phyloP scores from a whole-genome alignment of 139 green algal species.

The Dunaliella sp. region DNA sequence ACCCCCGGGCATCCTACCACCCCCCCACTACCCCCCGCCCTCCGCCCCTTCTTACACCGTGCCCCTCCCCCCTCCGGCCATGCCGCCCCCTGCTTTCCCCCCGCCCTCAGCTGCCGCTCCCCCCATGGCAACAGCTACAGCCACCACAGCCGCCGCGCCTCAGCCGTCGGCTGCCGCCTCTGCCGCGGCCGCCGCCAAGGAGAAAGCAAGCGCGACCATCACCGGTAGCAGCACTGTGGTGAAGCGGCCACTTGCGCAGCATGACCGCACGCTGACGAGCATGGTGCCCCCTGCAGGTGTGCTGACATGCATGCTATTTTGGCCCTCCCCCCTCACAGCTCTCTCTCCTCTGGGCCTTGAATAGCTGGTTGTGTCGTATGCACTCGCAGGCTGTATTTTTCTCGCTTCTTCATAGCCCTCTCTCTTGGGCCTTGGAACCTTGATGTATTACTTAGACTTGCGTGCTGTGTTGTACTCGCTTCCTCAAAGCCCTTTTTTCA shows the following conservation, averaged over 20 bases:
- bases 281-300: slow-evolving; percentile 78
- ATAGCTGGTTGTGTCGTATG: too few relatives aligned
- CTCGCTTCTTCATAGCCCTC: too few relatives aligned
- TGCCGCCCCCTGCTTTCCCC: slow-evolving; percentile 15
- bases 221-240: slow-evolving; percentile 70
- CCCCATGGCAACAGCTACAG: slow-evolving; percentile 11
- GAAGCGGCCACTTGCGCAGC: slow-evolving; percentile 64
- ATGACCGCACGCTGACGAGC: slow-evolving; percentile 57
- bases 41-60: background rate
- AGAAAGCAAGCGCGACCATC: slow-evolving; percentile 43
- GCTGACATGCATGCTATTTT: too few relatives aligned
- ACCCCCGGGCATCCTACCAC: slow-evolving; percentile 8
- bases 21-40: slow-evolving; percentile 10
- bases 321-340: too few relatives aligned
- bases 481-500: too few relatives aligned
- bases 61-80: background rate
- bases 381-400: too few relatives aligned
- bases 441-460: too few relatives aligned
- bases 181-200: background rate
- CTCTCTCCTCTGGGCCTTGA: too few relatives aligned
- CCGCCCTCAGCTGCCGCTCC: slow-evolving; percentile 7
- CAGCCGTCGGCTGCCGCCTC: background rate
- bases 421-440: too few relatives aligned
- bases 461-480: too few relatives aligned
- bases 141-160: slow-evolving; percentile 35